These are phyloP conservation scores for Arachis hypogaea DNA, from an alignment of 306 rosid species.

Conservation along the genomic window DNA sequence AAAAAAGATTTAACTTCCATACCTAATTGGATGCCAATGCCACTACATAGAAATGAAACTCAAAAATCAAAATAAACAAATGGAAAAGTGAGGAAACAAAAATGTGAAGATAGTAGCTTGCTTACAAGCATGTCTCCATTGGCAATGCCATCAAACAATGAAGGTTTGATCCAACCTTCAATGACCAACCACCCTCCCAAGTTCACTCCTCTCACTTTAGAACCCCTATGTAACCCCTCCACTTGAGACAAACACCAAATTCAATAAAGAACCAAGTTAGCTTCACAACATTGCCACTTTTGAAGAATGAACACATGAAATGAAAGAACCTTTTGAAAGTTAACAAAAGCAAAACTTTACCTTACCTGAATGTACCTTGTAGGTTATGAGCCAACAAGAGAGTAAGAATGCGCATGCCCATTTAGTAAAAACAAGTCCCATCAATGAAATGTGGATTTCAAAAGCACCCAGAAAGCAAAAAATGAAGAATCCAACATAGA, in stretches of 20 bases:
- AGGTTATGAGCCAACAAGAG: slow-evolving; percentile 56
- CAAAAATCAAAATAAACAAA: not conserved
- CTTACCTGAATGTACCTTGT: slow-evolving; percentile 68
- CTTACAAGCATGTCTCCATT: slow-evolving; percentile 94
- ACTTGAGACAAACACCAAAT: slow-evolving; percentile 50
- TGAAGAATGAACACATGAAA: slow-evolving; percentile 21
- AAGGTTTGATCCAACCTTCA: slow-evolving; percentile 98
- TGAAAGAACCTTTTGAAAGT: slow-evolving; percentile 34
- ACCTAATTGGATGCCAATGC: no score
- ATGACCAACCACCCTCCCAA: slow-evolving; percentile 96
- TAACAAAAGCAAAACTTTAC: slow-evolving; percentile 32
- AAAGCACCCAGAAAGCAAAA: slow-evolving; percentile 47
- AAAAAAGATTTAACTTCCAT: no score
- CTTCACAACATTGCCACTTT: slow-evolving; percentile 3
- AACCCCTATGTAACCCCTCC: slow-evolving; percentile 69
- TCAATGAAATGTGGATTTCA: slow-evolving; percentile 55
- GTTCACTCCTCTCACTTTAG: slow-evolving; percentile 84
- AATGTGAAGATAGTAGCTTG: slow-evolving; percentile 10
- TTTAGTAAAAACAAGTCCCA: slow-evolving; percentile 72
- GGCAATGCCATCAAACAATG: slow-evolving; percentile 91
- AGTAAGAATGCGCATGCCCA: slow-evolving; percentile 65
- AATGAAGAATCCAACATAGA: slow-evolving; percentile 49
- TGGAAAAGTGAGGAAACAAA: slow-evolving; percentile 17
- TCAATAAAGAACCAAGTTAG: slow-evolving; percentile 22
- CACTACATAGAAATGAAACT: no score